A percentile compares a stretch with the other conserved stretches of the same genome.
These are phyloP conservation scores for Graphilbum fragrans DNA, from an alignment of 2,329 filamentous ascomycete species.

Conservation along the genomic window DNA sequence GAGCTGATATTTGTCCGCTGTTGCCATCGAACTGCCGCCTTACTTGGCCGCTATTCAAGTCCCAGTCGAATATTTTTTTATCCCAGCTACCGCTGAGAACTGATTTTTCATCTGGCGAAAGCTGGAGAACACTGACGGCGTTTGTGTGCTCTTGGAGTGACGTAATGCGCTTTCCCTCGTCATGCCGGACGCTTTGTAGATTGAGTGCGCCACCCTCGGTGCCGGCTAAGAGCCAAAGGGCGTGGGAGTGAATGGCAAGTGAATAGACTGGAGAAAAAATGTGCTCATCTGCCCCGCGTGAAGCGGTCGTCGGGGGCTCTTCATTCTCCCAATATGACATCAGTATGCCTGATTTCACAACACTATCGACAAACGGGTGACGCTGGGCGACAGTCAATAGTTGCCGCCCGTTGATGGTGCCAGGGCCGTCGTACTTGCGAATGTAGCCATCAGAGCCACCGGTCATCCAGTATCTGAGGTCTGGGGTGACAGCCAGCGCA, in stretches of 20 bases:
- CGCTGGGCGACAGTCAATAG: slow-evolving; percentile 88
- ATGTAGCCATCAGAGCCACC: slow-evolving; percentile 94
- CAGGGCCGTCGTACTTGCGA: slow-evolving; percentile 89
- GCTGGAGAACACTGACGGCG: slow-evolving; percentile 75
- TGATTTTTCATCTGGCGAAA: slow-evolving; percentile 75
- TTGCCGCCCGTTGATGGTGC: slow-evolving; percentile 89
- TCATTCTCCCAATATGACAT: slow-evolving; percentile 99
- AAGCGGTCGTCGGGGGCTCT: slow-evolving; percentile 41
- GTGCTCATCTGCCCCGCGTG: slow-evolving; percentile 42
- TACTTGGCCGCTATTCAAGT: slow-evolving; percentile 72
- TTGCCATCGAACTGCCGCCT: slow-evolving; percentile 66
- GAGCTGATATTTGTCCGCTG: slow-evolving; percentile 73
- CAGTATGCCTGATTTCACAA: slow-evolving; percentile 86
- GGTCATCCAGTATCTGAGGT: slow-evolving; percentile 90
- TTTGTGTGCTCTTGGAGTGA: slow-evolving; percentile 76
- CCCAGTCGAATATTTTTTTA: slow-evolving; percentile 89
- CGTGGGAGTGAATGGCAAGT: slow-evolving; percentile 78
- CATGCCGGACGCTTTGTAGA: slow-evolving; percentile 82
- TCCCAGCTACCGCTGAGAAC: slow-evolving; percentile 94
- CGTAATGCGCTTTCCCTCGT: slow-evolving; percentile 82
- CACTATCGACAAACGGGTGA: slow-evolving; percentile 94
- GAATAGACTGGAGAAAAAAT: slow-evolving; percentile 86
- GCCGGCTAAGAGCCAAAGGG: slow-evolving; percentile 83
- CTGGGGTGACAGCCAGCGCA: slow-evolving; percentile 78
- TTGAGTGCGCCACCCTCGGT: slow-evolving; percentile 88